A percentile compares a stretch with the other conserved stretches of the same genome.
Evolutionary conservation across 2,329 filamentous ascomycete species (phyloP).

Genomic region (Colletotrichum sansevieriae): DNA sequence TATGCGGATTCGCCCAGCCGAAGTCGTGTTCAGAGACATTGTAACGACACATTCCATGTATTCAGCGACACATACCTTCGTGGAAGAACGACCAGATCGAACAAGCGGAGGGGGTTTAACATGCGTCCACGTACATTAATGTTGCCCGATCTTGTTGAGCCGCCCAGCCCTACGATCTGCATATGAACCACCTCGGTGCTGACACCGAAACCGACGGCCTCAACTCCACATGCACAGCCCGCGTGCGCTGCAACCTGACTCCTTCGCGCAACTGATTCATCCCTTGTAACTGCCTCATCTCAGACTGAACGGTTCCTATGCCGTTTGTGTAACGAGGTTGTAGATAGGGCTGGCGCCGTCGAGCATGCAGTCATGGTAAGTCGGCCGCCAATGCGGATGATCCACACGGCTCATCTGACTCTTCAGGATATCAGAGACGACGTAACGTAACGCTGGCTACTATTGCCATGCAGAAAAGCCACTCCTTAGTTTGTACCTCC

Average conservation of each 20-base stretch:
- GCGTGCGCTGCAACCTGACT: not conserved
- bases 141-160: conserved; percentile 23
- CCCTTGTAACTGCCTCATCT: not conserved
- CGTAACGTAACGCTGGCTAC: not conserved
- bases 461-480: conserved; percentile 6
- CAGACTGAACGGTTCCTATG: not conserved
- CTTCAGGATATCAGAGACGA: not conserved
- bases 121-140: not conserved
- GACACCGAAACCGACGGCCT: conserved; percentile 11
- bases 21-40: too few relatives aligned
- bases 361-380: conserved; percentile 26
- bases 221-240: conserved; percentile 6
- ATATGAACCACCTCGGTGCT: conserved; percentile 1
- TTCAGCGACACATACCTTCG: not conserved
- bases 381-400: conserved; percentile 15
- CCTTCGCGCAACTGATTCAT: not conserved
- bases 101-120: not conserved
- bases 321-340: not conserved
- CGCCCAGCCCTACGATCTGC: conserved; percentile 35
- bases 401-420: not conserved
- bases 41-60: not conserved
- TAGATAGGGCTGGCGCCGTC: conserved; percentile 16
- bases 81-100: not conserved
- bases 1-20: too few relatives aligned
- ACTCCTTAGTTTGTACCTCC: not conserved